Evolutionary conservation across 1,284 basidiomycete genomes (phyloP).

Genomic region (Testicularia cyperi): DNA sequence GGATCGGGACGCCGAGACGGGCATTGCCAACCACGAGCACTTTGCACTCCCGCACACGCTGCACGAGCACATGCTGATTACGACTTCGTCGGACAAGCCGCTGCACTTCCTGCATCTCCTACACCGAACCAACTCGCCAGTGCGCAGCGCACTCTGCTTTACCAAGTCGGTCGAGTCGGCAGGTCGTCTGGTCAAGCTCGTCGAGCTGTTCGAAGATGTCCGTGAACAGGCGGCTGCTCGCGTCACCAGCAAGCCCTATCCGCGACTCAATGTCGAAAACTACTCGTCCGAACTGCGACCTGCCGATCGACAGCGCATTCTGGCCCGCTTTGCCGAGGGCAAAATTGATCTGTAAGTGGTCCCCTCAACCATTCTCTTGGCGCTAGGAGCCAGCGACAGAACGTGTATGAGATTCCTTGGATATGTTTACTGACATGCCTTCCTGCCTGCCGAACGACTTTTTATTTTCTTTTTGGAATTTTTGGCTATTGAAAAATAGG

Average conservation of each 20-base stretch:
- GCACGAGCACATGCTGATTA: constrained; percentile 73
- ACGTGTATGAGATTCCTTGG: no score
- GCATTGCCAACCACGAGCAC: constrained; percentile 58
- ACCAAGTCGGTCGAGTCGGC: constrained; percentile 94
- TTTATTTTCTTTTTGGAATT: background rate
- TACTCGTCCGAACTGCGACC: constrained; percentile 85
- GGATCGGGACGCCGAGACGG: constrained; percentile 60
- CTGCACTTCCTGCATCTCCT: constrained; percentile 85
- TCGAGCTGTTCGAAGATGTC: constrained; percentile 73
- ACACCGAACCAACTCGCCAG: constrained; percentile 62
- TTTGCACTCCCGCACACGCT: constrained; percentile 52
- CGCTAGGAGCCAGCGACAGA: no score
- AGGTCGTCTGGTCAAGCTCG: constrained; percentile 74
- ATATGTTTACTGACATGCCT: no score
- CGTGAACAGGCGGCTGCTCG: constrained; percentile 59
- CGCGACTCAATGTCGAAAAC: constrained; percentile 61
- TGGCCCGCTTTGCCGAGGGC: constrained; percentile 78
- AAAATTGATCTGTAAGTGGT: constrained; percentile 76
- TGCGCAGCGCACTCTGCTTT: constrained; percentile 82
- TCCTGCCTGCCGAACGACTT: no score
- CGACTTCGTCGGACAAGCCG: constrained; percentile 79
- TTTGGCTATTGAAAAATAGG: constrained; percentile 62
- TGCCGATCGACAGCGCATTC: constrained; percentile 73
- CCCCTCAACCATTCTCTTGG: no score
- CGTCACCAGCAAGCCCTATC: constrained; percentile 18